Evolutionary conservation across 139 green algal genomes (phyloP), one percentile per base, ranked within the genome.

Genomic region (Coelastrella sp.): DNA sequence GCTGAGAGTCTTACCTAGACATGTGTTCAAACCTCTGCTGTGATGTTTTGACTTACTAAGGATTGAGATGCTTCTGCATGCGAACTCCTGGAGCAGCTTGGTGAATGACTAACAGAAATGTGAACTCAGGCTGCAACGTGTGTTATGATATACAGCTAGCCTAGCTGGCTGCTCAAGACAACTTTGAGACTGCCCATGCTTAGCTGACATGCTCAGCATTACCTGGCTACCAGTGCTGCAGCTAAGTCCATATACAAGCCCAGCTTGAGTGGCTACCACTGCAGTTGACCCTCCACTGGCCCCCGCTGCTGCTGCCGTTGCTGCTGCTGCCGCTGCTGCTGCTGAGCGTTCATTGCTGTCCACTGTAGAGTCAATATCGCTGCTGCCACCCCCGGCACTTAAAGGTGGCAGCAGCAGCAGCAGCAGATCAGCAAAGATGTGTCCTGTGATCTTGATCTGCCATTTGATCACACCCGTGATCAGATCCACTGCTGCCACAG

Each of bases 371-470:
- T 20, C 27, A 24, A 78, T 19, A 22, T 24, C 58, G 49, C 70
- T 89, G 70, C 73, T 84, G 49, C 27, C 60, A 73, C 72, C 10
- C 1, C 59, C 78, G n/a, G 14, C 63, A 57, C 66, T 24, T 78
- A 4, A 24, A 61, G 49, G 35, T 83, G 49, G 57, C 63, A 15
- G 57, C 7, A 56, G 61, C 65, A 89, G 63, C 73, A 92, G 81
- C 87, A 84, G 25, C 68, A 95, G 82, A 7, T 90, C 84, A 17
- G 91, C 92, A 73, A 92, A 93, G 17, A 89, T 78, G 6, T 92
- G 78, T 3, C 89, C 86, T 7, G 59, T 59, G 59, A 92, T 61
- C 15, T 82, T 6, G n/a, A 59, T 8, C 24, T 19, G 15, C 49
- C 27, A 73, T 27, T 78, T 8, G 12, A 85, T 20, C n/a, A 49